Base-by-base conservation (phyloP, 2,329 filamentous ascomycete genomes). In the Zasmidium citrigriseum region DNA sequence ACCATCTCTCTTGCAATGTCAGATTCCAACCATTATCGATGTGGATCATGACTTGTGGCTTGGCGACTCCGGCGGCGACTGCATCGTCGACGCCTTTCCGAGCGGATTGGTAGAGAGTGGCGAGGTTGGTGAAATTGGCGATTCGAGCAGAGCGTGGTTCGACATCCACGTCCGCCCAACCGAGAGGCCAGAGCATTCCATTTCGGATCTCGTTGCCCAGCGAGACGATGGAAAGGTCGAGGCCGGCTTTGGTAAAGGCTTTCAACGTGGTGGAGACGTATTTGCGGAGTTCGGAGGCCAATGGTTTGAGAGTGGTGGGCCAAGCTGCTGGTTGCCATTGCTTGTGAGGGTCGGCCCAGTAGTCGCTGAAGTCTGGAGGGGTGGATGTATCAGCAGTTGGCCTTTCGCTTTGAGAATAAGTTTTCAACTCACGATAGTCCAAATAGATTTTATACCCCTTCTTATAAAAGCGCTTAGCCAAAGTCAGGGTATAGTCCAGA, bases 191-290 rank as follows among this genome's bases (percentile, higher is more conserved):
- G 14, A 76, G 63, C 68, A 75, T 73, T 10, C 74, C 74, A 57
- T 74, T 60, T 14, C 72, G 62, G 58, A 77, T 71, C 63, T 76
- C 75, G 58, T 76, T 76, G 49, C 75, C 74, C 7, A 76, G 66
- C 18, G 65, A 76, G 7, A 81, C 77, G 49, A 79, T 71, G 20
- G 70, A 71, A 24, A 78, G 71, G 41, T 74, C 67, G 27, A 81
- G 74, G 22, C 73, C 70, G 24, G 72, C 73, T 25, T 68, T 60
- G 52, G 72, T 67, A 68, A 79, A 80, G 1, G 74, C 70, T 49
- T 76, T 60, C 56, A 81, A 64, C 7, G 72, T 75, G 41, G 64
- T 64, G 14, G 65, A 63, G 58, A 76, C 74, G 63, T 76, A 76
- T 9, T 64, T 41, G 23, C 72, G 69, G 1, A 76, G 67, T 4